These are phyloP conservation scores for Cladosporium austrohemisphaericum DNA, from an alignment of 2,329 filamentous ascomycete species.

Conservation along the genomic window DNA sequence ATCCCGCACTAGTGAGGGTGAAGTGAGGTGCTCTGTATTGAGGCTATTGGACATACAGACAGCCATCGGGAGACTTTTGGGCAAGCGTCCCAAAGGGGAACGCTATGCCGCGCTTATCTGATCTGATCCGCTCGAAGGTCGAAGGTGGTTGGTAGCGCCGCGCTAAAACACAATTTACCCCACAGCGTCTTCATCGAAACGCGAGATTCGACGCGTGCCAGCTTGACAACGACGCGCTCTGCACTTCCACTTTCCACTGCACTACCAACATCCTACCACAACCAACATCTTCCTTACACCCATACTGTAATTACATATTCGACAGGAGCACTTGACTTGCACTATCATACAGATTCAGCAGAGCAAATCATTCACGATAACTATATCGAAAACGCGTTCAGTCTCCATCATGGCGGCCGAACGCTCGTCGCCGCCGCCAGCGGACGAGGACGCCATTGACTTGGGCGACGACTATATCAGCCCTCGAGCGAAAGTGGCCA, in stretches of 20 bases:
- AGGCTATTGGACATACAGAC: not conserved
- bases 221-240: too few relatives aligned
- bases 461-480: conserved; percentile 15
- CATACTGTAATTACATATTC: not conserved
- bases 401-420: conserved; percentile 2
- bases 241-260: not conserved
- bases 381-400: not conserved
- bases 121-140: too few relatives aligned
- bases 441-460: conserved; percentile 9
- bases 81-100: not conserved
- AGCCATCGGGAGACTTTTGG: not conserved
- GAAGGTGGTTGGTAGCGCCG: too few relatives aligned
- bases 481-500: conserved; percentile 24
- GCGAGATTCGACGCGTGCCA: too few relatives aligned
- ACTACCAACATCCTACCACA: not conserved
- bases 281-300: not conserved
- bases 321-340: not conserved
- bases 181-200: too few relatives aligned
- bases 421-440: conserved; percentile 14
- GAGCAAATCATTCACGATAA: not conserved
- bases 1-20: not conserved
- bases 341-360: not conserved
- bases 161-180: too few relatives aligned
- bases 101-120: too few relatives aligned
- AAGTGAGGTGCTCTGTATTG: too few relatives aligned